phyloP scores from a whole-genome alignment of 768 basidiomycete species.

The Chalciporus chontae region DNA sequence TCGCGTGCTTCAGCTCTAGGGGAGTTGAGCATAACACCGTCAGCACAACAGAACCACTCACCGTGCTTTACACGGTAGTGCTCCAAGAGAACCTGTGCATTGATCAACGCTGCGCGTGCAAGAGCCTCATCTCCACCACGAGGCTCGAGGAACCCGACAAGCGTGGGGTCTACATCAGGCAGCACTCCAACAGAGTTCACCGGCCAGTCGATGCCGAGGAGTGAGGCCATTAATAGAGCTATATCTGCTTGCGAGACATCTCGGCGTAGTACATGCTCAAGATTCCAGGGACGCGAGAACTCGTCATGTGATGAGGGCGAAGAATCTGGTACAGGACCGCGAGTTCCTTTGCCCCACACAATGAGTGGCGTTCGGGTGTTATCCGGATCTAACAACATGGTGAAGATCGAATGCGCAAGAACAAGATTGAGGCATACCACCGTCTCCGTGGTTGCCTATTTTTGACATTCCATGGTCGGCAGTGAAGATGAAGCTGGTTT shows the following conservation, averaged over 20 bases:
- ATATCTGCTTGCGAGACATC: slow-evolving; percentile 87
- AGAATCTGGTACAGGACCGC: slow-evolving; percentile 60
- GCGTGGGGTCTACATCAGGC: slow-evolving; percentile 65
- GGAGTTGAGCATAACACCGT: slow-evolving; percentile 2
- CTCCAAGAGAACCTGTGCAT: slow-evolving; percentile 69
- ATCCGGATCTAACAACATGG: slow-evolving; percentile 64
- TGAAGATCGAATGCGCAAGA: slow-evolving; percentile 3
- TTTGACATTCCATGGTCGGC: slow-evolving; percentile 90
- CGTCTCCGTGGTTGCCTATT: slow-evolving; percentile 88
- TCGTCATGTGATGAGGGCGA: slow-evolving; percentile 61
- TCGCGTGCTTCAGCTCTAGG: slow-evolving; percentile 57
- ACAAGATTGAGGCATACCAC: slow-evolving; percentile 45
- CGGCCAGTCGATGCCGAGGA: slow-evolving; percentile 72
- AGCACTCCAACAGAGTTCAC: slow-evolving; percentile 81
- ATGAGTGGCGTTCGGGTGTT: slow-evolving; percentile 84
- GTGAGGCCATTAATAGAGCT: slow-evolving; percentile 70
- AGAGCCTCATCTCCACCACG: slow-evolving; percentile 44
- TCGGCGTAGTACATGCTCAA: slow-evolving; percentile 55
- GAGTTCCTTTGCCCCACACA: slow-evolving; percentile 77
- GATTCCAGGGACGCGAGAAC: slow-evolving; percentile 63
- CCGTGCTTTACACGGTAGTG: slow-evolving; percentile 78
- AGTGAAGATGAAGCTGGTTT: slow-evolving; percentile 77
- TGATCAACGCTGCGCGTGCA: slow-evolving; percentile 57
- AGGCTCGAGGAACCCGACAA: slow-evolving; percentile 55
- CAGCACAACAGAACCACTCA: slow-evolving; percentile 27